These are phyloP conservation scores for Hypoxylon sp. DNA, from an alignment of 2,329 filamentous ascomycete species.

Conservation along the genomic window DNA sequence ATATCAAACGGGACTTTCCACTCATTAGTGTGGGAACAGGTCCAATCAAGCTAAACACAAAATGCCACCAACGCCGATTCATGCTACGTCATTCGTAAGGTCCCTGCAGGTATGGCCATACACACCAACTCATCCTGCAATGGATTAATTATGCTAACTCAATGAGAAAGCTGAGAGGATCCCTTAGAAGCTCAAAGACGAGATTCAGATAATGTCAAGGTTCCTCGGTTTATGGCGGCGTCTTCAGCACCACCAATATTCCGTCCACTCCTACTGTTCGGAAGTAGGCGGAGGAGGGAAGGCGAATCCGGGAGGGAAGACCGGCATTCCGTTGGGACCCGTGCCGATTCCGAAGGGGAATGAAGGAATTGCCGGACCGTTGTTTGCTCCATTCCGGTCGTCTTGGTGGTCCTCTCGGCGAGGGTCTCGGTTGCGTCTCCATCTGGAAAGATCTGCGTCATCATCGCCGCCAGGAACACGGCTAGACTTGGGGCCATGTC, in stretches of 20 bases:
- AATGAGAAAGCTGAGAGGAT: slow-evolving; percentile 1
- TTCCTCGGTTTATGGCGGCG: neutral
- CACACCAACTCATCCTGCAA: slow-evolving; percentile 18
- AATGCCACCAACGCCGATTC: slow-evolving; percentile 43
- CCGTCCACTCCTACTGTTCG: slow-evolving; percentile 44
- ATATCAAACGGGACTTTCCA: slow-evolving; percentile 8
- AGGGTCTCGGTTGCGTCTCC: slow-evolving; percentile 51
- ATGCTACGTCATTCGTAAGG: slow-evolving; percentile 43
- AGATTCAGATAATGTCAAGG: neutral
- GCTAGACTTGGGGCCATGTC: slow-evolving; percentile 75
- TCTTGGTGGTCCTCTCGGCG: slow-evolving; percentile 51
- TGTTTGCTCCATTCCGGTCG: slow-evolving; percentile 45
- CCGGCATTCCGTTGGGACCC: slow-evolving; percentile 65
- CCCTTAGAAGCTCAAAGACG: slow-evolving; percentile 1
- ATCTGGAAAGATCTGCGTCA: slow-evolving; percentile 49
- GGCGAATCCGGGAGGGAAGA: slow-evolving; percentile 63
- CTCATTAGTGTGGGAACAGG: slow-evolving; percentile 12
- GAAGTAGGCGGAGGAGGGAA: slow-evolving; percentile 55
- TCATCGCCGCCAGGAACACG: slow-evolving; percentile 57
- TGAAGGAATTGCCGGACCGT: slow-evolving; percentile 53
- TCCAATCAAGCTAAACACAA: slow-evolving; percentile 20
- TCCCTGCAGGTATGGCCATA: slow-evolving; percentile 19
- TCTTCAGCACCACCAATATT: slow-evolving; percentile 3
- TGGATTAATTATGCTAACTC: slow-evolving; percentile 11
- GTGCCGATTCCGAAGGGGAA: slow-evolving; percentile 62